These are phyloP conservation scores for Micromonas pusilla DNA, from an alignment of 139 green algal species.

Conservation along the genomic window DNA sequence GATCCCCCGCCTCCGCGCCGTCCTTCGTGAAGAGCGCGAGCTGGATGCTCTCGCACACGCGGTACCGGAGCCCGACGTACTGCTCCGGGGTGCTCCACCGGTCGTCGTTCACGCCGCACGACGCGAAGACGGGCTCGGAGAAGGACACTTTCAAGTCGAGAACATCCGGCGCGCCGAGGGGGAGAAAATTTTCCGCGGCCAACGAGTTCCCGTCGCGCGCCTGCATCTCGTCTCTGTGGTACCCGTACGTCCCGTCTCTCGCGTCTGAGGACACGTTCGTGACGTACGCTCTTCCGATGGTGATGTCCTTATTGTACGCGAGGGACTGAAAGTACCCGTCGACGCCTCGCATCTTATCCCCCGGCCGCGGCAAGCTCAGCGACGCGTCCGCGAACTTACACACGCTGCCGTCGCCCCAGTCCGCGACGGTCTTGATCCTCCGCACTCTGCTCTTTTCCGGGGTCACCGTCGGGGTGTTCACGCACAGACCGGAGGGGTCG, in stretches of 20 bases:
- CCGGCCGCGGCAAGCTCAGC: constrained; percentile 8
- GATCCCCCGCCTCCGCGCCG: background rate
- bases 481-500: background rate
- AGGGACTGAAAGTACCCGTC: background rate
- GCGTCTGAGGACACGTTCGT: constrained; percentile 10
- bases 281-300: constrained; percentile 13
- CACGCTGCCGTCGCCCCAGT: background rate
- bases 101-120: background rate
- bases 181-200: background rate
- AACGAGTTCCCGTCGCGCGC: background rate
- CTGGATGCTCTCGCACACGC: constrained; percentile 3
- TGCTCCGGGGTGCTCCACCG: background rate
- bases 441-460: background rate
- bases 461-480: background rate
- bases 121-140: constrained; percentile 7
- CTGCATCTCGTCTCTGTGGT: no score
- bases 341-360: background rate
- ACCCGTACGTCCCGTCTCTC: background rate
- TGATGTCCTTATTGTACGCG: constrained; percentile 17
- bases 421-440: background rate
- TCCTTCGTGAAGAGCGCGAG: constrained; percentile 5
- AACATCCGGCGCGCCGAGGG: background rate
- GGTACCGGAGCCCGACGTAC: background rate
- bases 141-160: constrained; percentile 22
- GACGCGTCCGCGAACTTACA: constrained; percentile 7